Evolutionary conservation across 1,284 basidiomycete species (phyloP).

Genomic region (Sporisorium scitamineum): DNA sequence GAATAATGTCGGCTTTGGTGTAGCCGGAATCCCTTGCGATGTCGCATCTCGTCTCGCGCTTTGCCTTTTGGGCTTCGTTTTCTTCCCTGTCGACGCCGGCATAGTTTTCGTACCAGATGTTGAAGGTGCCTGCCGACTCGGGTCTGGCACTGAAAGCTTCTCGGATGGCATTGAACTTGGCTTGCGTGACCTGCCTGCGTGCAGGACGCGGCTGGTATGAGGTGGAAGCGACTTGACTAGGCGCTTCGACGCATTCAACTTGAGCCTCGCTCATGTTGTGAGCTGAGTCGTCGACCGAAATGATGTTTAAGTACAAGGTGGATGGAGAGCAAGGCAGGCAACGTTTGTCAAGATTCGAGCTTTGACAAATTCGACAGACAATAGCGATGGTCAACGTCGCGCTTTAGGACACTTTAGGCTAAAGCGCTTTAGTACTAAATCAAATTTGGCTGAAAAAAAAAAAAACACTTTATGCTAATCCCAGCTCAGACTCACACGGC

Average conservation of each 20-base stretch:
- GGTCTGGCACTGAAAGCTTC: slow-evolving; percentile 53
- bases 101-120: slow-evolving; percentile 99
- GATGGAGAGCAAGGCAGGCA: slow-evolving; percentile 5
- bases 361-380: slow-evolving; percentile 1
- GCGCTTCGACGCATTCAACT: slow-evolving; percentile 5
- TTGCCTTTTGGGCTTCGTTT: slow-evolving; percentile 77
- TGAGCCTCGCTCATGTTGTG: slow-evolving; percentile 31
- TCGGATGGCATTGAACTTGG: slow-evolving; percentile 62
- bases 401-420: too few species aligned
- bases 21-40: slow-evolving; percentile 90
- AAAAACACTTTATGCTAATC: too few species aligned
- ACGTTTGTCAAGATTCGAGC: background rate
- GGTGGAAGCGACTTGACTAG: slow-evolving; percentile 30
- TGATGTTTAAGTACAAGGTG: background rate
- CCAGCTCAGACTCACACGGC: too few species aligned
- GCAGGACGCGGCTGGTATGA: slow-evolving; percentile 61
- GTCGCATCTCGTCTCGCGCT: slow-evolving; percentile 89
- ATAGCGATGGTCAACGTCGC: too few species aligned
- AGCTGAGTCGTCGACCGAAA: too few species aligned
- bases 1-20: slow-evolving; percentile 72
- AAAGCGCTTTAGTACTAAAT: too few species aligned
- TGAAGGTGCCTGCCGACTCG: slow-evolving; percentile 70
- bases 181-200: slow-evolving; percentile 61
- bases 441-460: too few species aligned
- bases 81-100: slow-evolving; percentile 74